phyloP scores from a whole-genome alignment of 768 basidiomycete species.

The Kwoniella dendrophila region DNA sequence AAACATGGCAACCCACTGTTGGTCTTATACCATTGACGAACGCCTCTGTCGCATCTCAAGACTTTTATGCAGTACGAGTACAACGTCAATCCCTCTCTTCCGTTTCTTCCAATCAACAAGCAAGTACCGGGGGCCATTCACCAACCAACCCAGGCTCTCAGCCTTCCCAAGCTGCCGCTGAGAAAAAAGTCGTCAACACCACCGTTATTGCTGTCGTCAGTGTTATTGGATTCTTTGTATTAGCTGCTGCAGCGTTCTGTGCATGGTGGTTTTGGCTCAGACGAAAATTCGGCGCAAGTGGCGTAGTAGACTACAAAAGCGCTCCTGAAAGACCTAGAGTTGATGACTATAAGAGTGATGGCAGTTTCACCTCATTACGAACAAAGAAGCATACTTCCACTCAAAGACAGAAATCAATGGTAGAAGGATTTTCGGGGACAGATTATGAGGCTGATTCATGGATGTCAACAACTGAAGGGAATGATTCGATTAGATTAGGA shows the following conservation, averaged over 20 bases:
- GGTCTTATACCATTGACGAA: slow-evolving; percentile 51
- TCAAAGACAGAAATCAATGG: slow-evolving; percentile 51
- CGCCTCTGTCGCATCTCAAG: slow-evolving; percentile 46
- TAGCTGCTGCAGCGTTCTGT: slow-evolving; percentile 50
- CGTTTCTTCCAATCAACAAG: slow-evolving; percentile 32
- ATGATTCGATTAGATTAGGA: slow-evolving; percentile 40
- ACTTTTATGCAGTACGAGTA: slow-evolving; percentile 53
- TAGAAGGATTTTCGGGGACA: slow-evolving; percentile 47
- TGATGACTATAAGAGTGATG: slow-evolving; percentile 25
- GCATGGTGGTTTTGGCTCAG: slow-evolving; percentile 56
- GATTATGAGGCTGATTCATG: slow-evolving; percentile 53
- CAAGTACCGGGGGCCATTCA: slow-evolving; percentile 23
- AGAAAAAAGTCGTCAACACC: slow-evolving; percentile 36
- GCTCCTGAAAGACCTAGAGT: slow-evolving; percentile 11
- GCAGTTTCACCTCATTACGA: slow-evolving; percentile 25
- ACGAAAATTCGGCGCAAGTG: slow-evolving; percentile 42
- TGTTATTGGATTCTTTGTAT: slow-evolving; percentile 49
- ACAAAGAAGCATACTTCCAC: slow-evolving; percentile 46
- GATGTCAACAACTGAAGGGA: slow-evolving; percentile 38
- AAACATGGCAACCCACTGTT: slow-evolving; percentile 49
- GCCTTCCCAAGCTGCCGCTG: slow-evolving; percentile 15
- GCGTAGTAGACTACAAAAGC: slow-evolving; percentile 30
- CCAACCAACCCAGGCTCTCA: slow-evolving; percentile 18
- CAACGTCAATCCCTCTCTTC: slow-evolving; percentile 39
- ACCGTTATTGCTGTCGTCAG: slow-evolving; percentile 41